Evolutionary conservation across 805 yeast genomes (phyloP).

Genomic region (Candida ortonii): DNA sequence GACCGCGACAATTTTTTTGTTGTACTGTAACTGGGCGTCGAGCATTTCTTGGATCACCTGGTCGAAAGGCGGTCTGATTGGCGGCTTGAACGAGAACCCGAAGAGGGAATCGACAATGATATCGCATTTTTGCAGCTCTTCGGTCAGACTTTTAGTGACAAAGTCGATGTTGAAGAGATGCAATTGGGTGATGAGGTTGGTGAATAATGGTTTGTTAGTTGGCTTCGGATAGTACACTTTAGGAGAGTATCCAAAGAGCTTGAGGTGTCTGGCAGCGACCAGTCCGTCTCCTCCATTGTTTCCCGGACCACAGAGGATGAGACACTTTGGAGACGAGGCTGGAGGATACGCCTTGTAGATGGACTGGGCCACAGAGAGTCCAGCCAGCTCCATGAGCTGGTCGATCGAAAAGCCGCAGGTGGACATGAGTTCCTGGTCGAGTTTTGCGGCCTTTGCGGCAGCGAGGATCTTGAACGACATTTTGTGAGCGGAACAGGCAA

Average conservation of each 20-base stretch:
- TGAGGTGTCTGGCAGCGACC: constrained; percentile 90
- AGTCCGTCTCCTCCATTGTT: constrained; percentile 97
- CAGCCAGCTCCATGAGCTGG: constrained; percentile 95
- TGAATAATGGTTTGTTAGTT: constrained; percentile 52
- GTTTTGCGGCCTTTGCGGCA: constrained; percentile 62
- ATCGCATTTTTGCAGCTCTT: constrained; percentile 36
- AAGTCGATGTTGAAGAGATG: constrained; percentile 60
- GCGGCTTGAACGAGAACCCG: constrained; percentile 92
- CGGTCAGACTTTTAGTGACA: constrained; percentile 34
- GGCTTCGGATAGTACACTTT: constrained; percentile 77
- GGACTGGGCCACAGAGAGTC: constrained; percentile 89
- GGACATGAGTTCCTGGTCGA: constrained; percentile 87
- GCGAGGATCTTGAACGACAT: constrained; percentile 41
- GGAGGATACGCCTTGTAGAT: constrained; percentile 68
- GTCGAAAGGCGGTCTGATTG: constrained; percentile 76
- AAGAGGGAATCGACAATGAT: constrained; percentile 78
- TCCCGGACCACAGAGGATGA: constrained; percentile 90
- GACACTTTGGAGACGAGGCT: constrained; percentile 38
- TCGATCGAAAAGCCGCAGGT: constrained; percentile 72
- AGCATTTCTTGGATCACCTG: constrained; percentile 41
- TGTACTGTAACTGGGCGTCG: constrained; percentile 19
- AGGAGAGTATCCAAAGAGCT: constrained; percentile 76
- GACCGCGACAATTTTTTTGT: constrained; percentile 67
- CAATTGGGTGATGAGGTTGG: constrained; percentile 64
- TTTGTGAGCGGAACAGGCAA: no score